Base-by-base conservation (phyloP, 805 yeast genomes). In the Candida gorgasii region DNA sequence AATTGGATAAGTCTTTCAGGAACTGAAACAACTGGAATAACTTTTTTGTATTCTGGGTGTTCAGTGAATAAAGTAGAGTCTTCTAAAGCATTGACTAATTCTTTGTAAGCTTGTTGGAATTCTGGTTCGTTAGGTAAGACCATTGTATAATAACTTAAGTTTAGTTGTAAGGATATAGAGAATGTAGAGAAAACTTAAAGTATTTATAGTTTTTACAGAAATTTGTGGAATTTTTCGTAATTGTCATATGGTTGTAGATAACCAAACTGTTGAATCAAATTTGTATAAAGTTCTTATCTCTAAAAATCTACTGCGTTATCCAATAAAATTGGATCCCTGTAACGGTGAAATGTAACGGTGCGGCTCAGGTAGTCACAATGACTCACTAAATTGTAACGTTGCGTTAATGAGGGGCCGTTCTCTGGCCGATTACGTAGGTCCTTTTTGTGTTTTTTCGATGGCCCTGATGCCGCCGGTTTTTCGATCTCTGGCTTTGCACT, bases 61-160 rank as follows among this genome's bases (percentile, higher is more conserved):
- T 87, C 79, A 55, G 79, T 73, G 76, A 93, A 92, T 51, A 92
- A 77, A 53, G 96, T 86, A 34, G 98, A 92, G 72, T 87, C 95
- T 71, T 86, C 82, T 59, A 93, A 77, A 48, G 97, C 90, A 52
- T 86, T 74, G 62, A 82, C 80, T 59, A 92, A 82, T 80, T 92
- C 99, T 73, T 86, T 78, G 82, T 86, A 89, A 59, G 99, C 99
- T 81, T 92, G 99, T 73, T 90, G 90, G 76, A 92, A 92, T 83
- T 92, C 99, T 57, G 99, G 98, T 79, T 92, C 98, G 73, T 78
- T 76, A 54, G 95, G 90, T 69, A 80, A 81, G 75, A 78, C 87
- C 89, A 83, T 82, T 71, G 51, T 65, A 18, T 13, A 27, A 24
- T 24, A 24, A 7, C 12, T 27, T 27, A 27, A 7, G n/a, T 27